Evolutionary conservation across 2,329 filamentous ascomycete genomes (phyloP), one percentile per base, ranked within the genome.

Genomic region (Sarocladium oryzae): DNA sequence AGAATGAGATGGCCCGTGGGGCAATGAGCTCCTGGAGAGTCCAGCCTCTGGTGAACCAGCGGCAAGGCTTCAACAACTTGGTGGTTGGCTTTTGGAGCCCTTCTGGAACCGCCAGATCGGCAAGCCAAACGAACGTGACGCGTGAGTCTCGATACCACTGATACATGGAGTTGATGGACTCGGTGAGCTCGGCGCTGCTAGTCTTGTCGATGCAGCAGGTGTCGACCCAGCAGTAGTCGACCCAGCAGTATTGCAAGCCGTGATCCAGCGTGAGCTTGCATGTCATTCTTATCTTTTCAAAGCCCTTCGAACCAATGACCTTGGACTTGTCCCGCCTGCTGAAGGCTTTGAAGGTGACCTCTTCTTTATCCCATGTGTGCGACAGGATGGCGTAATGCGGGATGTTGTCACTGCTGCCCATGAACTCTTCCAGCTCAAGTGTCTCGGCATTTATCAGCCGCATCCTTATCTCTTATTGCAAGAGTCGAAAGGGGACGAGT

Each of bases 81-180:
- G n/a, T n/a, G n/a, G n/a, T n/a, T n/a, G n/a, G n/a, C n/a, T n/a
- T n/a, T n/a, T n/a, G n/a, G n/a, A n/a, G n/a, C n/a, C 52, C n/a
- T n/a, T n/a, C n/a, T n/a, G n/a, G n/a, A n/a, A n/a, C n/a, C n/a
- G n/a, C n/a, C n/a, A n/a, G n/a, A n/a, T n/a, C n/a, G n/a, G n/a
- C n/a, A n/a, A n/a, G n/a, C n/a, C n/a, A n/a, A n/a, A n/a, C n/a
- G n/a, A n/a, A n/a, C n/a, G n/a, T n/a, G n/a, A n/a, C n/a, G n/a
- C n/a, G n/a, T 2, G 62, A 54, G 35, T 57, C 49, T 13, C 52
- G 54, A 49, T 63, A 65, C 58, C 58, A 64, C 9, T 24, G 11
- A 33, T 51, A 61, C 54, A 59, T 59, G 33, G 56, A 62, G 53
- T 61, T 62, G 54, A 63, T 58, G 26, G 60, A 58, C 53, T 63